phyloP scores from a whole-genome alignment of 257 asterid species.

The Cynanchum wilfordii region DNA sequence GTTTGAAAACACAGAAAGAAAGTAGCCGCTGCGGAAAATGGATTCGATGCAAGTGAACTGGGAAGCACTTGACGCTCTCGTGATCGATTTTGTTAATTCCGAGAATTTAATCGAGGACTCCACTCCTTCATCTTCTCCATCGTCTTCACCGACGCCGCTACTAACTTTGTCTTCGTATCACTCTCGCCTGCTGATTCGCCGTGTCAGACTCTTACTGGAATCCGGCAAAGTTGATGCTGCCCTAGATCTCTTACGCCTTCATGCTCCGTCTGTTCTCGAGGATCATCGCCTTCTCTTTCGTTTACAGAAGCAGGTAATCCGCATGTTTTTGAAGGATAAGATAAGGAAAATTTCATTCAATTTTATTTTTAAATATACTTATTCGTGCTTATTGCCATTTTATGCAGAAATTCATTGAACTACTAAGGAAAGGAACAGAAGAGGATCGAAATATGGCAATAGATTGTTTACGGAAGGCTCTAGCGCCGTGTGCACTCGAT shows the following conservation, averaged over 20 bases:
- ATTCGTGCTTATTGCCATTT: conserved; percentile 3
- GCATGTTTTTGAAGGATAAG: background rate
- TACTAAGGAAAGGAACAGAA: conserved; percentile 73
- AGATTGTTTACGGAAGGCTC: conserved; percentile 61
- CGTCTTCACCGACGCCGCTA: conserved; percentile 27
- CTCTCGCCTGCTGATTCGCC: conserved; percentile 77
- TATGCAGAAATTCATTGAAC: conserved; percentile 79
- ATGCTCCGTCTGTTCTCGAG: conserved; percentile 65
- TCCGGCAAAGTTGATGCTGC: conserved; percentile 82
- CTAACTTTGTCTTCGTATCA: conserved; percentile 58
- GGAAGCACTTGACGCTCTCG: conserved; percentile 89
- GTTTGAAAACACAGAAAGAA: conserved; percentile 1
- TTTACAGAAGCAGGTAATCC: conserved; percentile 80
- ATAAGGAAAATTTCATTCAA: background rate
- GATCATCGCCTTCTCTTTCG: conserved; percentile 96
- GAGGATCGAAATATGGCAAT: conserved; percentile 83
- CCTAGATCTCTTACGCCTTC: conserved; percentile 51
- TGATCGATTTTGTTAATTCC: conserved; percentile 82
- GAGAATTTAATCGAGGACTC: conserved; percentile 71
- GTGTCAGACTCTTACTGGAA: conserved; percentile 69
- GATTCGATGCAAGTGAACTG: conserved; percentile 78
- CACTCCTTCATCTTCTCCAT: conserved; percentile 31
- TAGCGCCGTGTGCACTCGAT: conserved; percentile 93
- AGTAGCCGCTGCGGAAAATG: conserved; percentile 27
- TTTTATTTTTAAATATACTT: no score